Conservation (phyloP, 2,329 filamentous ascomycete genomes). For the Epichloe baconii region DNA sequence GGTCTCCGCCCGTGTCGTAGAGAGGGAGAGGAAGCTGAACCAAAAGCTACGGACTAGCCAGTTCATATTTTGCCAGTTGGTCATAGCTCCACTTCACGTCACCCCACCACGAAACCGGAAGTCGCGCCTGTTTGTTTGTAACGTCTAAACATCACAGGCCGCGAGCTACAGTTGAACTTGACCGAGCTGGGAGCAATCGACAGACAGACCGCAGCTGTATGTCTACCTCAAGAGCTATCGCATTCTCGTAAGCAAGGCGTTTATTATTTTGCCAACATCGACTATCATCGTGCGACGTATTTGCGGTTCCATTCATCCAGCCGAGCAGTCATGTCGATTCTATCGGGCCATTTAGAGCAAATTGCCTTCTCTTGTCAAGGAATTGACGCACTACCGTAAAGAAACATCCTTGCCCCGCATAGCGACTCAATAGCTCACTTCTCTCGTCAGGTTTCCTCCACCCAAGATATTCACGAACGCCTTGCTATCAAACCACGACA, state of each 20-base stretch:
- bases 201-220: too few relatives aligned
- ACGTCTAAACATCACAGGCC: not conserved
- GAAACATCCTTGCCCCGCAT: not conserved
- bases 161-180: too few relatives aligned
- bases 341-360: constrained; percentile 62
- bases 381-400: constrained; percentile 60
- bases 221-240: not conserved
- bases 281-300: not conserved
- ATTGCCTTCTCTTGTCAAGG: constrained; percentile 64
- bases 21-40: too few relatives aligned
- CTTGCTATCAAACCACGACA: constrained; percentile 76
- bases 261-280: not conserved
- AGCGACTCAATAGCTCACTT: not conserved
- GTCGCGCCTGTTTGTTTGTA: not conserved
- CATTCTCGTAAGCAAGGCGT: not conserved
- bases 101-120: not conserved
- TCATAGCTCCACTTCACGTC: not conserved
- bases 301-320: not conserved
- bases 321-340: constrained; percentile 46
- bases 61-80: too few relatives aligned
- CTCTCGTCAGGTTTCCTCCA: constrained; percentile 55
- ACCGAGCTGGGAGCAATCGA: too few relatives aligned
- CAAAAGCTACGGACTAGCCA: too few relatives aligned
- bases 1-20: too few relatives aligned
- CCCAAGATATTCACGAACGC: constrained; percentile 96